These are phyloP conservation scores for Aspergillus hancockii DNA, from an alignment of 495 filamentous ascomycete species.

Conservation along the genomic window DNA sequence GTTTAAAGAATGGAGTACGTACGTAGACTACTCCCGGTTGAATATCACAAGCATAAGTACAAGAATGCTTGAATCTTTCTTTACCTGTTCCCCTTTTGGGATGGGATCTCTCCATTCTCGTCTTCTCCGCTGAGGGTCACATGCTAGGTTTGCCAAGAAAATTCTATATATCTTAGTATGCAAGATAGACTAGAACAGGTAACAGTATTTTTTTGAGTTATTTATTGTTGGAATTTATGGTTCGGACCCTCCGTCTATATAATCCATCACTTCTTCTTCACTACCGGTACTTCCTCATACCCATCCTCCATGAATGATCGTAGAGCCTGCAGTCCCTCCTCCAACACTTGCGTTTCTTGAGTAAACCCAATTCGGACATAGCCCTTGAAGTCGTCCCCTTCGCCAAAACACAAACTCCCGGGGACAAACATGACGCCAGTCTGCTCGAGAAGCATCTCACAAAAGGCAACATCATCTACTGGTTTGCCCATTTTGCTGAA, in stretches of 20 bases:
- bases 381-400: conserved; percentile 68
- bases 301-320: conserved; percentile 62
- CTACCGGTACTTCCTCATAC: conserved; percentile 52
- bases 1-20: too few species aligned
- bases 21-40: too few species aligned
- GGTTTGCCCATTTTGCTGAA: conserved; percentile 64
- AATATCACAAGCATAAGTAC: too few species aligned
- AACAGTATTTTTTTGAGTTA: background rate
- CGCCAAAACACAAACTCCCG: conserved; percentile 73
- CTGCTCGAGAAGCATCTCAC: conserved; percentile 65
- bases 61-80: too few species aligned
- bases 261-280: conserved; percentile 23
- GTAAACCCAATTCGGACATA: conserved; percentile 81
- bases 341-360: conserved; percentile 68
- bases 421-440: conserved; percentile 81
- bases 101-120: too few species aligned
- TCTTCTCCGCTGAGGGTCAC: too few species aligned
- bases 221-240: background rate
- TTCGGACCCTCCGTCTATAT: background rate
- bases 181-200: too few species aligned
- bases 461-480: conserved; percentile 73
- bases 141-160: background rate
- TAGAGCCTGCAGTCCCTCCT: conserved; percentile 64
- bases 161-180: too few species aligned
- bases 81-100: too few species aligned